These are phyloP conservation scores for Tuber borchii DNA, from an alignment of 495 filamentous ascomycete genomes.

Conservation along the genomic window DNA sequence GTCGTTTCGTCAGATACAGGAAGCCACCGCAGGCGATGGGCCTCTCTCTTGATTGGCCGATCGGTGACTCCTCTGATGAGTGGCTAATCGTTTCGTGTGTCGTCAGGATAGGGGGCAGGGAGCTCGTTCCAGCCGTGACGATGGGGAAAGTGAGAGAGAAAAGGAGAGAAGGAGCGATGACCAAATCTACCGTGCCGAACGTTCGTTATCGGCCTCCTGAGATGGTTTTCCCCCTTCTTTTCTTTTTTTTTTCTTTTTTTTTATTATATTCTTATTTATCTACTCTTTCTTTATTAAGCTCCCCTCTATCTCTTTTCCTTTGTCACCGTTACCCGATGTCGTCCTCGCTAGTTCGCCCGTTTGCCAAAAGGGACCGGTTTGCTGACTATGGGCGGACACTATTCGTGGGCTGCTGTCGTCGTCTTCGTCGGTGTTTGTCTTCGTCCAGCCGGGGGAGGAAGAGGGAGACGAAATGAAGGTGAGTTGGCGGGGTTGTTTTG, in stretches of 20 bases:
- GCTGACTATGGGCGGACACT: background rate
- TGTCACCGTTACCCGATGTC: constrained; percentile 6
- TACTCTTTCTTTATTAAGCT: constrained; percentile 17
- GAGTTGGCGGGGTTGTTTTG: constrained; percentile 39
- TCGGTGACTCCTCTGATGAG: constrained; percentile 4
- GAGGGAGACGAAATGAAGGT: constrained; percentile 2
- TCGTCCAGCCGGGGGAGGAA: constrained; percentile 6
- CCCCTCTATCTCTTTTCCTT: background rate
- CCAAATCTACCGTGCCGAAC: background rate
- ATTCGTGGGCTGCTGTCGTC: constrained; percentile 17
- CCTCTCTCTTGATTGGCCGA: constrained; percentile 6
- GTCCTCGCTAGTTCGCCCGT: constrained; percentile 2
- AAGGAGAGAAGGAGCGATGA: background rate
- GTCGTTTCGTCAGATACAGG: constrained; percentile 21
- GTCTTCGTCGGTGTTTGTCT: constrained; percentile 12
- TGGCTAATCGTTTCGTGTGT: constrained; percentile 2
- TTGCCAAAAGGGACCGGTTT: background rate
- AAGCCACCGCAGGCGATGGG: constrained; percentile 6
- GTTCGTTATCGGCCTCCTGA: background rate
- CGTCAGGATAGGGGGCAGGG: constrained; percentile 9
- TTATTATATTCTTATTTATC: background rate
- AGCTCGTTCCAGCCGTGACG: background rate
- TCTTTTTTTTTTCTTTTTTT: too few relatives aligned
- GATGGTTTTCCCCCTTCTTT: background rate
- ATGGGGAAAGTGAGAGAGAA: background rate